These are phyloP conservation scores for Cryptococcus neoformans DNA, from an alignment of 1,284 basidiomycete species.

Conservation along the genomic window DNA sequence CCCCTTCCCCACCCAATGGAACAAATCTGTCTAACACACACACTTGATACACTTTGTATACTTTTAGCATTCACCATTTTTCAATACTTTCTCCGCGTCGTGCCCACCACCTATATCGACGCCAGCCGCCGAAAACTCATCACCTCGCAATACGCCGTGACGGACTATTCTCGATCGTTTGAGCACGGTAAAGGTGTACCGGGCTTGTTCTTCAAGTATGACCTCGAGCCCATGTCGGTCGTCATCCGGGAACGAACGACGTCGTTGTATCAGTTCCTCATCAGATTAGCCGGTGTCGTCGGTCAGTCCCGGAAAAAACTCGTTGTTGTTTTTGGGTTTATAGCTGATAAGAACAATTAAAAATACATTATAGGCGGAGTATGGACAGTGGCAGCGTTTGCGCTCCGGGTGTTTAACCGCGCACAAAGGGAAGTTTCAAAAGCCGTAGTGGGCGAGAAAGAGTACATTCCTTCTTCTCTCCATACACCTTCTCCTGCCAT, in stretches of 20 bases:
- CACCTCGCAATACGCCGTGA: constrained; percentile 93
- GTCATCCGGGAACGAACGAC: constrained; percentile 85
- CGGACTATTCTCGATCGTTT: constrained; percentile 78
- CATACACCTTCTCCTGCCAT: constrained; percentile 6
- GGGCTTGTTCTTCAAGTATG: constrained; percentile 96
- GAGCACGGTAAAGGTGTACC: constrained; percentile 77
- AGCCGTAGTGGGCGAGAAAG: constrained; percentile 31
- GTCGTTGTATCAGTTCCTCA: constrained; percentile 72
- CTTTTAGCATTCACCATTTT: constrained; percentile 90
- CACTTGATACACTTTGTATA: not conserved
- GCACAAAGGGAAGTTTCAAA: constrained; percentile 44
- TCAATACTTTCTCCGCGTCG: constrained; percentile 92
- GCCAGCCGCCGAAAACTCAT: constrained; percentile 57
- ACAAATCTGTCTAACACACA: not conserved
- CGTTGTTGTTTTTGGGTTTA: not conserved
- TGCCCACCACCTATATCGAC: constrained; percentile 89
- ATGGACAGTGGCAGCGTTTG: constrained; percentile 50
- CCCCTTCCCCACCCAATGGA: no score
- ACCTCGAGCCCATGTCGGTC: constrained; percentile 85
- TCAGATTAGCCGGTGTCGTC: constrained; percentile 57
- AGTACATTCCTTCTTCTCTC: constrained; percentile 29
- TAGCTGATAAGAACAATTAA: not conserved
- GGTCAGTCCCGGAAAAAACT: constrained; percentile 23
- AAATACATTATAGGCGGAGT: constrained; percentile 43
- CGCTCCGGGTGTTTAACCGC: constrained; percentile 44